Evolutionary conservation across 176 grass and related monocot species (phyloP).

Genomic region (Musa itinerans): DNA sequence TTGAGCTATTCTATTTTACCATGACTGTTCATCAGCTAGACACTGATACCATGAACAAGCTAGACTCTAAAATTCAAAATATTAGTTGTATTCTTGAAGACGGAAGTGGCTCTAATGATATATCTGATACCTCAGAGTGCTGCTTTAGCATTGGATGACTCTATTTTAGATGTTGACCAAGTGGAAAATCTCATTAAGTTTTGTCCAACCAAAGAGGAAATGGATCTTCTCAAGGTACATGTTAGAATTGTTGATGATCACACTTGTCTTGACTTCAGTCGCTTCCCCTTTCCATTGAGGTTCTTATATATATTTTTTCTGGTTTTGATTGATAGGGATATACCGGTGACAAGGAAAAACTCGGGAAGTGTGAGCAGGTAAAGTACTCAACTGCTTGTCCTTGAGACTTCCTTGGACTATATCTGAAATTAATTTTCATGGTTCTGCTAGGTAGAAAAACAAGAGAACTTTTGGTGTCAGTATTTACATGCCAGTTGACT

Average conservation of each 20-base stretch:
- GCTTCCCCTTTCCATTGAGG: conserved; percentile 10
- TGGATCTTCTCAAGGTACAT: conserved; percentile 91
- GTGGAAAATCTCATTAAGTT: conserved; percentile 98
- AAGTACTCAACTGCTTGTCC: not conserved
- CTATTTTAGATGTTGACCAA: conserved; percentile 95
- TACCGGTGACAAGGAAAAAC: conserved; percentile 61
- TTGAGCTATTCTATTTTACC: no score
- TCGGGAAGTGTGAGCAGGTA: conserved; percentile 98
- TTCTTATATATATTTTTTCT: conserved; percentile 15
- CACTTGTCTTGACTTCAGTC: conserved; percentile 20
- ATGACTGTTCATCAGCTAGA: no score
- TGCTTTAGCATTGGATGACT: conserved; percentile 73
- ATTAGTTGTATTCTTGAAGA: not conserved
- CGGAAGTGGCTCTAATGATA: not conserved
- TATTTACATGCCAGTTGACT: no score
- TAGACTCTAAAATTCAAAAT: no score
- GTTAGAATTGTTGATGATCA: conserved; percentile 17
- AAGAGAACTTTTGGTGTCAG: no score
- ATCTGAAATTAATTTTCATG: no score
- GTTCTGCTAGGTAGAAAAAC: no score
- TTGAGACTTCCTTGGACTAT: conserved; percentile 31
- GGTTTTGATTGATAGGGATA: conserved; percentile 44
- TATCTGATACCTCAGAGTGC: conserved; percentile 38
- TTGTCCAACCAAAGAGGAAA: conserved; percentile 97
- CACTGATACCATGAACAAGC: no score